Evolutionary conservation across 78 protist species (phyloP), one percentile per base, ranked within the genome.

Genomic region (Speleostelium caveatum): DNA sequence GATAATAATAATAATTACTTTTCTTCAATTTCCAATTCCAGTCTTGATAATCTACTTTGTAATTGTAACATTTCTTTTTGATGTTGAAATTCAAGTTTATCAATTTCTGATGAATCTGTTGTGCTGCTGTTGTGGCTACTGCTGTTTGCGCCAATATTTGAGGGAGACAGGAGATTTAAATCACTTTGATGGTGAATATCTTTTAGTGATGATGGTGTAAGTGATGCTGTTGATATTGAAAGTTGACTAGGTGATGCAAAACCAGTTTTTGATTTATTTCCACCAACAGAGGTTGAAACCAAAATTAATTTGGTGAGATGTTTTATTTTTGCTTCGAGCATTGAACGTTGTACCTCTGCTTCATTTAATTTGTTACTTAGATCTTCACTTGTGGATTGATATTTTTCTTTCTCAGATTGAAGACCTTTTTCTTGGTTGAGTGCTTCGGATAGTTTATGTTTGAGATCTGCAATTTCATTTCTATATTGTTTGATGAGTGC

Each of bases 391-490:
- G 45, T 38, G 26, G 33, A 33, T 60, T 59, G 32, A 36, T 59
- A n/a, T 59, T 75, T 75, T 38, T 75, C 87, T 66, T 79, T 69
- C 33, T 79, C 87, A 16, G 75, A 24, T 28, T 39, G 35, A 36
- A 63, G n/a, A 5, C n/a, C 51, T 38, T 53, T 53, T 21, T 75
- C 93, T 0, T 33, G 32, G 4, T 35, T 21, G 28, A 59, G 49
- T n/a, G 73, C 77, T 21, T 76, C 93, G 8, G 63, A 33, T 12
- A 87, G 66, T 56, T 87, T 75, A 19, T 24, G 24, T 55, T 87
- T 87, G 24, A 87, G 36, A 51, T 87, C 93, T 1, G 86, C 78
- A 69, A 87, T 87, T 45, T 87, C 93, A 51, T 87, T 42, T n/a
- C 83, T 39, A 33, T 85, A 77, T 49, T 86, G 85, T 55, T 51